Conservation (phyloP, 192 early-diverging fungal species). For the Geranomyces michiganensis region DNA sequence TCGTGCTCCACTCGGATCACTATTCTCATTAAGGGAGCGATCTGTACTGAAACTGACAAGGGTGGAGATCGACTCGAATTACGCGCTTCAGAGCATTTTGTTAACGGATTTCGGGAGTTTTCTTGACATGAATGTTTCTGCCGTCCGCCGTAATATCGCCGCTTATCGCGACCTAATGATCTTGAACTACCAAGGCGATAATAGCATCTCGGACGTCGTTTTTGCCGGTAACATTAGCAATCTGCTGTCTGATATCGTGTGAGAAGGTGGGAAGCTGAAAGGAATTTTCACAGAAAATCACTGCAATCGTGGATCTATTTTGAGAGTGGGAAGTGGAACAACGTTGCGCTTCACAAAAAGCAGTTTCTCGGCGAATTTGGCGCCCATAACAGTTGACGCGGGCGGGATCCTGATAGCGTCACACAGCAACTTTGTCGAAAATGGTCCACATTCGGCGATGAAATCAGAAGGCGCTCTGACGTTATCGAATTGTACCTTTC, state of each 20-base stretch:
- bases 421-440: not conserved
- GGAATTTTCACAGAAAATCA: not conserved
- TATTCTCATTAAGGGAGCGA: not conserved
- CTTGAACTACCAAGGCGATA: not conserved
- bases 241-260: not conserved
- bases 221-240: not conserved
- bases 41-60: not conserved
- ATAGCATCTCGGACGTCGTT: not conserved
- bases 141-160: not conserved
- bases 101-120: not conserved
- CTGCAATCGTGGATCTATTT: not conserved
- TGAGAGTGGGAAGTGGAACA: not conserved
- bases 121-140: not conserved
- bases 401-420: not conserved
- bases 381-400: not conserved
- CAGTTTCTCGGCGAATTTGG: not conserved
- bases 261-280: not conserved
- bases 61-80: not conserved
- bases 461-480: not conserved
- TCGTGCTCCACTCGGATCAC: not conserved
- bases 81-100: not conserved
- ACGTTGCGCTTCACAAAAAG: not conserved
- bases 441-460: not conserved
- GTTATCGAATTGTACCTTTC: constrained; percentile 16
- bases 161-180: not conserved